Conservation (phyloP, 2,329 filamentous ascomycete genomes). For the Ceratocystis colombiana region DNA sequence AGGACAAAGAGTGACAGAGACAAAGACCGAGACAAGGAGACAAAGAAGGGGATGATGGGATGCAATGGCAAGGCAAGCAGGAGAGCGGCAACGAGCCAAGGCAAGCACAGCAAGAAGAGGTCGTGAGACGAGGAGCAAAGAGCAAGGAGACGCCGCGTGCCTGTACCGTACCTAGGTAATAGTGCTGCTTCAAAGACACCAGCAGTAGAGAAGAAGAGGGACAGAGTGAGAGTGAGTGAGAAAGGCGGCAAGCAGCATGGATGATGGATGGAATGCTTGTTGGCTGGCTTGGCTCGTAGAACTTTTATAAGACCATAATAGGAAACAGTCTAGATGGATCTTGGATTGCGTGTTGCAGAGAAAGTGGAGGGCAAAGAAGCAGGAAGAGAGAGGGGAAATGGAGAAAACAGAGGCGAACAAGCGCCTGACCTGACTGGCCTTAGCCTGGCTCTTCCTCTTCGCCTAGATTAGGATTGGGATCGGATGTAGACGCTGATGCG, state of each 20-base stretch:
- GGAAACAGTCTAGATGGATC: conserved; percentile 2
- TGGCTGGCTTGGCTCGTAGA: not conserved
- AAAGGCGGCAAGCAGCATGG: too few relatives aligned
- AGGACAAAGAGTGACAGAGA: not conserved
- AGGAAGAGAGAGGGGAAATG: conserved; percentile 1
- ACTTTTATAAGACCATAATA: not conserved
- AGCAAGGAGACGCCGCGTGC: too few relatives aligned
- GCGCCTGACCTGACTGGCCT: not conserved
- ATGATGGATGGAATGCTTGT: not conserved
- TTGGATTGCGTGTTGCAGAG: not conserved
- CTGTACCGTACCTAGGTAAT: too few relatives aligned
- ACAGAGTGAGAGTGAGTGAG: not conserved
- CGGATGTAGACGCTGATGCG: too few relatives aligned
- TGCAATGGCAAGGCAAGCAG: too few relatives aligned
- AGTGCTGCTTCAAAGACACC: not conserved
- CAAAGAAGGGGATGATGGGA: too few relatives aligned
- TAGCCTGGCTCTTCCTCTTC: not conserved
- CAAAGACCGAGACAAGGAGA: not conserved
- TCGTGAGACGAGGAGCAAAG: too few relatives aligned
- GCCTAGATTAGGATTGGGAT: not conserved
- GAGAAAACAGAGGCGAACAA: not conserved
- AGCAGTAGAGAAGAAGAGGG: not conserved
- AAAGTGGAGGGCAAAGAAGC: not conserved
- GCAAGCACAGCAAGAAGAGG: too few relatives aligned
- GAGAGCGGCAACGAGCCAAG: too few relatives aligned